Evolutionary conservation across 305 asterid genomes (phyloP), one percentile per base, ranked within the genome.

Genomic region (Fraxinus dipetala): DNA sequence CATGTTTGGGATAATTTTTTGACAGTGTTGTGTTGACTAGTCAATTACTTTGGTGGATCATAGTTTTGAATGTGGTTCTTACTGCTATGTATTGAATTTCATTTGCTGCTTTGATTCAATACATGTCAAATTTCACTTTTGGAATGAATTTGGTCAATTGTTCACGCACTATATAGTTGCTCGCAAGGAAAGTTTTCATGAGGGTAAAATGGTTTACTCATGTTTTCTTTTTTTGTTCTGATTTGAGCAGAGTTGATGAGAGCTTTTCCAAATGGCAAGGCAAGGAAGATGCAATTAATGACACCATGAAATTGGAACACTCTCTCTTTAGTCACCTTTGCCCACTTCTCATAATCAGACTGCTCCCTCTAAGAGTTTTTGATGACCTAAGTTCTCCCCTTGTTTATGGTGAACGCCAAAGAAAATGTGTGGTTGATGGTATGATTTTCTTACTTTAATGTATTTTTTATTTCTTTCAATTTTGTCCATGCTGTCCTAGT

Each of bases 351-450:
- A 81, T 95, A 28, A 92, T 95, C 88, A 92, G 92, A 87, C 88
- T 95, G 83, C 99, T 95, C 84, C 99, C 99, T 16, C 80, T 93
- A 80, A 91, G 90, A 83, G 94, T 92, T 85, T 95, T 95, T 82
- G 94, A 92, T 79, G 87, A 95, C 87, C 89, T 94, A 78, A 82
- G 80, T 79, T 90, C 97, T 84, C 80, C 89, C 82, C 81, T 90
- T 24, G 85, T 95, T 83, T 94, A 94, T 86, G 97, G 98, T 70
- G 85, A 90, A 80, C 84, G 76, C 77, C 85, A 77, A 8, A 86
- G 74, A 77, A 86, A 83, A 59, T 84, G 79, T 75, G 85, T 81
- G 76, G 77, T 67, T 32, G 76, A 80, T 70, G 97, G 98, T 94
- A 92, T 65, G 86, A 16, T 81, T 48, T 48, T 83, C 80, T 79